Evolutionary conservation across 2,329 filamentous ascomycete species (phyloP).

Genomic region (Aspergillus alliaceus): DNA sequence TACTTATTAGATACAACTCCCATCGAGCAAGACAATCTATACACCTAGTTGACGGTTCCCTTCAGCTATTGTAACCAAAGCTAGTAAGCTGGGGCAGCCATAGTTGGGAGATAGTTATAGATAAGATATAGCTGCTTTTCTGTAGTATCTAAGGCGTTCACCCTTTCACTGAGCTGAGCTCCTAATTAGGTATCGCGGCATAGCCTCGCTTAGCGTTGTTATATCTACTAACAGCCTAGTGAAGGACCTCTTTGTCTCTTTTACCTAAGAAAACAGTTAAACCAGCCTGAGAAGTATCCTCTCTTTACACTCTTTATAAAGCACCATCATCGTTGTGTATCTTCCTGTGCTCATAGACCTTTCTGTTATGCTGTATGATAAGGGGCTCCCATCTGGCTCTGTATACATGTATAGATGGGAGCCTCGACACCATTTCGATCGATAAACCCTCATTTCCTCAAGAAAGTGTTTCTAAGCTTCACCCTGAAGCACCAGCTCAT

Average conservation of each 20-base stretch:
- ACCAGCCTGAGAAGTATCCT: background rate
- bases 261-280: background rate
- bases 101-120: too few relatives aligned
- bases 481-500: background rate
- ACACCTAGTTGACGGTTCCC: too few relatives aligned
- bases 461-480: background rate
- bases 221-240: constrained; percentile 6
- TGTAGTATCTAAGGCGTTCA: constrained; percentile 3
- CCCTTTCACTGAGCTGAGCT: constrained; percentile 9
- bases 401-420: background rate
- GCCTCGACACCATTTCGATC: background rate
- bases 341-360: background rate
- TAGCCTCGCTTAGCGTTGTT: constrained; percentile 13
- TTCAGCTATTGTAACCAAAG: too few relatives aligned
- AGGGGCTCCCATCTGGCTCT: background rate
- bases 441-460: background rate
- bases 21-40: too few relatives aligned
- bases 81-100: too few relatives aligned
- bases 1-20: too few relatives aligned
- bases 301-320: background rate
- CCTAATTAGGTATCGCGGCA: constrained; percentile 14
- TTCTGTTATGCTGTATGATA: background rate
- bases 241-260: constrained; percentile 10
- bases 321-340: background rate
- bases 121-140: too few relatives aligned